These are phyloP conservation scores for Aspergillus affinis DNA, from an alignment of 495 filamentous ascomycete species.

Conservation along the genomic window DNA sequence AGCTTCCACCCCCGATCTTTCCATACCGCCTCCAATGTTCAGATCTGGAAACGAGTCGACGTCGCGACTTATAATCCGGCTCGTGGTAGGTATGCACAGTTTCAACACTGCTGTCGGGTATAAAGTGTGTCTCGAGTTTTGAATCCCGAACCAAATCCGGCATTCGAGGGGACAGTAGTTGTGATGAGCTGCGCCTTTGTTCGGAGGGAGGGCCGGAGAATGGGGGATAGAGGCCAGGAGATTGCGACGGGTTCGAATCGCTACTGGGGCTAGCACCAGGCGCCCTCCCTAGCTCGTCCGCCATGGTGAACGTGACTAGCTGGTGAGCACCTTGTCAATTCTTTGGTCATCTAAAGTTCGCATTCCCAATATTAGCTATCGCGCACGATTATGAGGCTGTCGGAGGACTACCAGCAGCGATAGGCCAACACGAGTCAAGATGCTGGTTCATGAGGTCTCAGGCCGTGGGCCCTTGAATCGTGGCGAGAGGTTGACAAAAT, in stretches of 20 bases:
- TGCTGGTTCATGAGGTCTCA: too few relatives aligned
- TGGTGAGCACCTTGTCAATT: neutral
- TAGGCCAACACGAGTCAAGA: too few relatives aligned
- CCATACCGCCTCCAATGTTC: constrained; percentile 29
- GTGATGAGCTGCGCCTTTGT: neutral
- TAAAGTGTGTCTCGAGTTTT: constrained; percentile 26
- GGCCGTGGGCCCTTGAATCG: too few relatives aligned
- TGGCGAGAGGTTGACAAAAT: too few relatives aligned
- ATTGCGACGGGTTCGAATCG: neutral
- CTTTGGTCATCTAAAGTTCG: neutral
- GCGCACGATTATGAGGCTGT: too few relatives aligned
- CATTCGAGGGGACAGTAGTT: constrained; percentile 1
- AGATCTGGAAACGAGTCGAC: constrained; percentile 5
- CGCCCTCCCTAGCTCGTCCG: neutral
- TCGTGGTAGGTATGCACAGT: constrained; percentile 24
- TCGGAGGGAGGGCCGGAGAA: neutral
- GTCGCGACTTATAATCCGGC: constrained; percentile 8
- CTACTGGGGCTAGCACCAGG: neutral
- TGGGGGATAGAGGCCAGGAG: neutral
- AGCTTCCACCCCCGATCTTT: constrained; percentile 28
- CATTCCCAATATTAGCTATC: neutral
- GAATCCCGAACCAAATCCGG: constrained; percentile 31
- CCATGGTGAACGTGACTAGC: neutral
- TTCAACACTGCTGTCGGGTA: constrained; percentile 9
- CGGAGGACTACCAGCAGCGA: too few relatives aligned